phyloP scores from a whole-genome alignment of 352 stramenopile genomes.

The Globisporangium cystogenes region DNA sequence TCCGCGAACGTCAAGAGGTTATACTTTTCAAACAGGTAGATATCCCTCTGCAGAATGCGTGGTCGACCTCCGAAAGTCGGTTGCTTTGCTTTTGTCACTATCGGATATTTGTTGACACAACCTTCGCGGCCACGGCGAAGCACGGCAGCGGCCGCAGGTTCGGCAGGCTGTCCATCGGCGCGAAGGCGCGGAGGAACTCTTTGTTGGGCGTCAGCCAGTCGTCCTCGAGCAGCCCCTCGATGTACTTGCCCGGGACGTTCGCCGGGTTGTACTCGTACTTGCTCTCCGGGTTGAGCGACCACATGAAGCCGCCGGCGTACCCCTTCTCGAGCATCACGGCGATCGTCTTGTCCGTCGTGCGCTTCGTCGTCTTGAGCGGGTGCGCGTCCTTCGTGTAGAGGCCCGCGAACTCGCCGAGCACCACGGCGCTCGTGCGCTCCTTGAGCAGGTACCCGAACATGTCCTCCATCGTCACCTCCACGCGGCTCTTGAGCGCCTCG shows the following conservation, averaged over 20 bases:
- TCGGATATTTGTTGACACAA: not conserved
- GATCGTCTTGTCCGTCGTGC: conserved; percentile 68
- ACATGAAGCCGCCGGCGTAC: conserved; percentile 79
- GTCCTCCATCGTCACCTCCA: conserved; percentile 59
- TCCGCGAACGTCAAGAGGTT: no score
- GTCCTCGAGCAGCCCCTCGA: conserved; percentile 64
- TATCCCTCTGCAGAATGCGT: no score
- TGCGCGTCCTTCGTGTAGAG: conserved; percentile 67
- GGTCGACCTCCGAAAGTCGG: no score
- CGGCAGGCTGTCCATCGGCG: conserved; percentile 55
- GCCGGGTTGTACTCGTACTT: conserved; percentile 74
- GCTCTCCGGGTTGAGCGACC: conserved; percentile 77
- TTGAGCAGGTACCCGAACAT: conserved; percentile 76
- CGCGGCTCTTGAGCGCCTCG: conserved; percentile 30
- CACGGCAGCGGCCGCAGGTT: conserved; percentile 63
- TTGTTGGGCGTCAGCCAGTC: conserved; percentile 76
- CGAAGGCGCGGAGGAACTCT: conserved; percentile 62
- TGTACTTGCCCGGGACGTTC: conserved; percentile 47
- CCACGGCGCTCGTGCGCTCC: conserved; percentile 38
- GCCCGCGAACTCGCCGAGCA: conserved; percentile 71
- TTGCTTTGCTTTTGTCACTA: no score
- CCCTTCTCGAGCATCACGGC: conserved; percentile 52
- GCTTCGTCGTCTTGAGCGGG: conserved; percentile 63
- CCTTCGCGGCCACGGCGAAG: conserved; percentile 18
- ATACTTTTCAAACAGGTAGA: no score